Percentiles rank a stretch among this genome's conserved stretches.
phyloP scores from a whole-genome alignment of 108 stramenopile genomes.

The Cyclostephanos tholiformis region DNA sequence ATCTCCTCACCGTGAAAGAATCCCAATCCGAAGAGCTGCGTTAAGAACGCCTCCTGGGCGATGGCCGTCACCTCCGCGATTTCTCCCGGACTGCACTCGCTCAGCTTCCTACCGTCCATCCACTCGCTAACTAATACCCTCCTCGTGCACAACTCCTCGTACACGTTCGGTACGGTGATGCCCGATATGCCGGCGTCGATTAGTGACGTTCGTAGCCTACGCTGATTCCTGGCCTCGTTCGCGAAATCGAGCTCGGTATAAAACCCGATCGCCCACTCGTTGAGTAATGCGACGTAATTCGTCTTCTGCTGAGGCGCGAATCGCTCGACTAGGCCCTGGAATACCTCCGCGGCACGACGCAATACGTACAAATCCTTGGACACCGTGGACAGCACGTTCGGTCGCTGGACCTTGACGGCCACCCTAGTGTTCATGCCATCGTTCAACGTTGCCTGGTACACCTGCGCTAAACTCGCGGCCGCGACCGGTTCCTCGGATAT shows the following conservation, averaged over 20 bases:
- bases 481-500: conserved; percentile 91
- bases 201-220: conserved; percentile 57
- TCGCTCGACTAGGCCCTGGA: conserved; percentile 82
- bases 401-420: conserved; percentile 91
- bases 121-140: conserved; percentile 85
- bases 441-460: conserved; percentile 80
- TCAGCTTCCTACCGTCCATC: conserved; percentile 87
- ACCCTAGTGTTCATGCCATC: conserved; percentile 80
- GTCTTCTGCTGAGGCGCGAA: conserved; percentile 91
- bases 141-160: conserved; percentile 75
- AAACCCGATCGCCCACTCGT: conserved; percentile 91
- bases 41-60: conserved; percentile 89
- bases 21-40: conserved; percentile 76
- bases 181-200: conserved; percentile 69
- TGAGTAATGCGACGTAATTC: conserved; percentile 84
- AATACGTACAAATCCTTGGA: conserved; percentile 90
- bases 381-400: conserved; percentile 77
- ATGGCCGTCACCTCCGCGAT: conserved; percentile 71
- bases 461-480: conserved; percentile 86
- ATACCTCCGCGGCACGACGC: conserved; percentile 85
- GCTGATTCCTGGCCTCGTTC: conserved; percentile 80
- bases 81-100: conserved; percentile 57
- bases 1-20: conserved; percentile 74
- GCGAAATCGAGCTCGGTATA: conserved; percentile 72
- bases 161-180: conserved; percentile 80